Conservation (phyloP, 1,284 basidiomycete species). For the Ceratobasidium papillatum region DNA sequence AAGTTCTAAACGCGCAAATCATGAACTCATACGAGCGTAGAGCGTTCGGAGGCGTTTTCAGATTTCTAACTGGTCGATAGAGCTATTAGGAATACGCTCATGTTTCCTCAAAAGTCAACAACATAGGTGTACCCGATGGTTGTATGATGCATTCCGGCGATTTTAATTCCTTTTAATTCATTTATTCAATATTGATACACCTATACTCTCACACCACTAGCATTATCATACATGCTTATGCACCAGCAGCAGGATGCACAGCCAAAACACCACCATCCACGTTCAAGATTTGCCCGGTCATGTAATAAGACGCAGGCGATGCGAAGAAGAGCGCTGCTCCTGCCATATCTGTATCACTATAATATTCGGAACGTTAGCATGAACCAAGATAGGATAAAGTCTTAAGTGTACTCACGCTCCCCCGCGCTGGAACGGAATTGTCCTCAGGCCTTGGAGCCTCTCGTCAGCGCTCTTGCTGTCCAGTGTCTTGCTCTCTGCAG, state of each 20-base stretch:
- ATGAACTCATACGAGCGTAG: no score
- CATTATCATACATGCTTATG: not conserved
- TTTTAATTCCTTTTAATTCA: no score
- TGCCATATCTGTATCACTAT: conserved; percentile 73
- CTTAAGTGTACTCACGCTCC: not conserved
- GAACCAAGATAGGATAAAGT: not conserved
- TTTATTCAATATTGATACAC: not conserved
- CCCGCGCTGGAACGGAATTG: conserved; percentile 1
- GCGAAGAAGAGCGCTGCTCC: conserved; percentile 76
- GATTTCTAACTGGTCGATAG: no score
- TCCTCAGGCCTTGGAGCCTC: not conserved
- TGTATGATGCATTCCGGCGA: no score
- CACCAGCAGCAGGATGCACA: not conserved
- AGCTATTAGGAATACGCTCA: no score
- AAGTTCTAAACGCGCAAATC: no score
- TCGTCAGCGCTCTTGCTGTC: not conserved
- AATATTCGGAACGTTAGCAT: not conserved
- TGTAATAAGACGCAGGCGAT: conserved; percentile 73
- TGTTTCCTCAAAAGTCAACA: no score
- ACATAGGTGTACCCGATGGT: no score
- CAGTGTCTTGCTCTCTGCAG: conserved; percentile 49
- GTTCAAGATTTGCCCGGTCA: conserved; percentile 75
- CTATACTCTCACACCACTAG: not conserved
- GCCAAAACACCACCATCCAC: conserved; percentile 63
- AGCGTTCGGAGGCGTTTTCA: no score